These are phyloP conservation scores for Laburnicola sp. DNA, from an alignment of 2,329 filamentous ascomycete genomes.

Conservation along the genomic window DNA sequence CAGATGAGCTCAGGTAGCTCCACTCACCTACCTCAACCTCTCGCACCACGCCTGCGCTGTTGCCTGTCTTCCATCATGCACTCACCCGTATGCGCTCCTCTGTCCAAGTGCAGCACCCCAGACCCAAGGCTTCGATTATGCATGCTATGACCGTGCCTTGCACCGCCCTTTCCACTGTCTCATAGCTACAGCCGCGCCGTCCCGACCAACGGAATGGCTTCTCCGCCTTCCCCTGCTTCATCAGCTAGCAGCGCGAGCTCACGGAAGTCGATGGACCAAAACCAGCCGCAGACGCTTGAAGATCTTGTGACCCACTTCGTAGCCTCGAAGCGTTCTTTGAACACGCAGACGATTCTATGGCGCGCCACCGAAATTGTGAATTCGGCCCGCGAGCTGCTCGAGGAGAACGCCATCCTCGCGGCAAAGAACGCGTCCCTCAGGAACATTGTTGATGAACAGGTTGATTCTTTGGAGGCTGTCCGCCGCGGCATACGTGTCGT, in stretches of 20 bases:
- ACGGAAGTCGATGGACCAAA: constrained; percentile 26
- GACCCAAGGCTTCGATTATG: background rate
- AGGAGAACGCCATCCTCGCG: constrained; percentile 74
- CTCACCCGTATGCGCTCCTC: background rate
- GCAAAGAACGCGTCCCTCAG: constrained; percentile 52
- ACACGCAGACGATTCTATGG: constrained; percentile 79
- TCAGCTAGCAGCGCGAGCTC: constrained; percentile 44
- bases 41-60: background rate
- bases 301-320: constrained; percentile 82
- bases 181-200: background rate
- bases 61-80: background rate
- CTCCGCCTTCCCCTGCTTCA: constrained; percentile 48
- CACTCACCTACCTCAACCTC: too few species aligned
- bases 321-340: constrained; percentile 82
- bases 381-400: constrained; percentile 71
- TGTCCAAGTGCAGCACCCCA: too few species aligned
- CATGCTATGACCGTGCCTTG: background rate
- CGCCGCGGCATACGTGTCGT: constrained; percentile 49
- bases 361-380: constrained; percentile 86
- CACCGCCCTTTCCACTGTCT: background rate
- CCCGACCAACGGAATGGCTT: constrained; percentile 34
- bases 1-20: too few species aligned
- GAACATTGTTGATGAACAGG: constrained; percentile 49
- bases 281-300: constrained; percentile 61
- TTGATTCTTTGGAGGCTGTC: constrained; percentile 49